Evolutionary conservation across 495 filamentous ascomycete genomes (phyloP), one percentile per base, ranked within the genome.

Genomic region (Penicillium cataractarum): DNA sequence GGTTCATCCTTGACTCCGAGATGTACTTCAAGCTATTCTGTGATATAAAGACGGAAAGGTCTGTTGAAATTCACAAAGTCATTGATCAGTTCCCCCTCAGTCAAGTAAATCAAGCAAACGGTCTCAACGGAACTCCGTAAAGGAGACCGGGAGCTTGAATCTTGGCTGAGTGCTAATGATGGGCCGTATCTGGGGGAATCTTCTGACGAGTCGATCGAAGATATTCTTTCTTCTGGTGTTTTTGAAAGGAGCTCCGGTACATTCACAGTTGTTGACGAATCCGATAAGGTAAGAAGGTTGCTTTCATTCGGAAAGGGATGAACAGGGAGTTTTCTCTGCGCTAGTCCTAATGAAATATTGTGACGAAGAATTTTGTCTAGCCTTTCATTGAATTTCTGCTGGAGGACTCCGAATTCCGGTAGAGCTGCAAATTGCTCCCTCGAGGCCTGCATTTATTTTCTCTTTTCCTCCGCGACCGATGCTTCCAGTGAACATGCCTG

Each of bases 241-340:
- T 44, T 19, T 32, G 58, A 35, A 17, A 46, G 6, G 13, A 54
- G 49, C 21, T 60, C 58, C 58, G 35, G 35, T 39, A 39, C 4
- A 39, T 39, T 39, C 35, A 60, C 33, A 12, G 58, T 60, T 53
- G 55, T 58, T 49, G 19, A 12, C 10, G 58, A 60, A 46, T 27
- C 50, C 26, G 49, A 60, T 42, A 54, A 54, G 37, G 59, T 58
- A 39, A 58, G 52, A 2, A 66, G 39, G 21, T 51, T 66, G 40
- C 64, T 66, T 62, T 66, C 64, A 50, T 58, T 61, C 12, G 64
- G 64, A n/a, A n/a, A 40, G 10, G 59, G 64, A 59, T 54, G 49
- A 44, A 37, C 39, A 32, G 39, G 21, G 59, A 57, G 15, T 58
- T 49, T 55, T 17, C 58, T 27, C 10, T 66, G 44, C 15, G 54